These are phyloP conservation scores for Beverwykella pulmonaria DNA, from an alignment of 495 filamentous ascomycete genomes.

Conservation along the genomic window DNA sequence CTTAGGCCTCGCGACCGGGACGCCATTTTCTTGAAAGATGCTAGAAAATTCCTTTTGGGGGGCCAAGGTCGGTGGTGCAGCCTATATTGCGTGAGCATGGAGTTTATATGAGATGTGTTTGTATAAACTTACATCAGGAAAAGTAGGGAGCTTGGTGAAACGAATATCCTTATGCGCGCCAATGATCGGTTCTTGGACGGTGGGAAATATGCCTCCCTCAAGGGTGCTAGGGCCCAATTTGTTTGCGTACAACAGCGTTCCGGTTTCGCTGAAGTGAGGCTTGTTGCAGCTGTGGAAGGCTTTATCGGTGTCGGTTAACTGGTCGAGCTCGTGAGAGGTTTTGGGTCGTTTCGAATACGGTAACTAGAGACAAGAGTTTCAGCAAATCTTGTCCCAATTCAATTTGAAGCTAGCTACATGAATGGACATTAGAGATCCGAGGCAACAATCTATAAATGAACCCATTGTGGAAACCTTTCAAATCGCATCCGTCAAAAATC, in stretches of 20 bases:
- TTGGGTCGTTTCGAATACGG: slow-evolving; percentile 80
- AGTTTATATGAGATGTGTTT: slow-evolving; percentile 1
- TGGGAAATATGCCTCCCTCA: slow-evolving; percentile 42
- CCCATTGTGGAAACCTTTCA: slow-evolving; percentile 33
- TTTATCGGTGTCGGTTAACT: slow-evolving; percentile 61
- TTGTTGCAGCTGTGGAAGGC: slow-evolving; percentile 67
- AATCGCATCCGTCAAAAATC: slow-evolving; percentile 47
- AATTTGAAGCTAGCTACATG: slow-evolving; percentile 58
- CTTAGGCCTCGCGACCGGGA: slow-evolving; percentile 53
- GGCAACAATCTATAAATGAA: slow-evolving; percentile 38
- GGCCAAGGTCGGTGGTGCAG: slow-evolving; percentile 43
- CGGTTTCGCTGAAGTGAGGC: slow-evolving; percentile 76
- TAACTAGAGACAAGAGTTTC: slow-evolving; percentile 67
- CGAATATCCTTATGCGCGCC: slow-evolving; percentile 54
- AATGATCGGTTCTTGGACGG: slow-evolving; percentile 46
- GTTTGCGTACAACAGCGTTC: slow-evolving; percentile 67
- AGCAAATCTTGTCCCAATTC: slow-evolving; percentile 51
- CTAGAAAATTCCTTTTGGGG: slow-evolving; percentile 50
- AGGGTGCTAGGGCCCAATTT: slow-evolving; percentile 25
- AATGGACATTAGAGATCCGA: slow-evolving; percentile 41
- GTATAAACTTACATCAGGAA: slow-evolving; percentile 46
- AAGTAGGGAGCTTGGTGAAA: slow-evolving; percentile 54
- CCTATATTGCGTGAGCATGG: slow-evolving; percentile 41
- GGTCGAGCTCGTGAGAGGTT: slow-evolving; percentile 58
- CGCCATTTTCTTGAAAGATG: slow-evolving; percentile 46